These are phyloP conservation scores for Sicyos baderoa DNA, from an alignment of 306 rosid species.

Conservation along the genomic window DNA sequence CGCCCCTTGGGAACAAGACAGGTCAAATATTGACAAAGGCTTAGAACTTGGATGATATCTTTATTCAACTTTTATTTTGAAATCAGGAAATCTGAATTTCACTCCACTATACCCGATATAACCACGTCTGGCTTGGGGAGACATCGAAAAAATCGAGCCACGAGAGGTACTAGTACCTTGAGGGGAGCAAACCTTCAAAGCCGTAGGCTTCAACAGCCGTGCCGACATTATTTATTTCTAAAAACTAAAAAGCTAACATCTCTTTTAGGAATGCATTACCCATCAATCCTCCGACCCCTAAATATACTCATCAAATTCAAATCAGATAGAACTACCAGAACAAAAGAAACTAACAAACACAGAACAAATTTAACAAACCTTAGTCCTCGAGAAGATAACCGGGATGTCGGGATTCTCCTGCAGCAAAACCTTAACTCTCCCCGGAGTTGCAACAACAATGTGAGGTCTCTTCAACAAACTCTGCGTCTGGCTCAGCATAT, in stretches of 20 bases:
- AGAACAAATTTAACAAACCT: constrained; percentile 31
- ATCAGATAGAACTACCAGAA: neutral
- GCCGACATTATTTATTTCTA: no score
- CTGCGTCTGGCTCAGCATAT: constrained; percentile 53
- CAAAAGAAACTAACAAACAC: neutral
- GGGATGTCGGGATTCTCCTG: constrained; percentile 57
- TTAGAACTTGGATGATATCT: neutral
- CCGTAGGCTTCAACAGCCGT: no score
- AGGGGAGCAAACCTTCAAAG: no score
- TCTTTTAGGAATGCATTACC: neutral
- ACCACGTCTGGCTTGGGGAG: no score
- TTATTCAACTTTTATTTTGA: no score
- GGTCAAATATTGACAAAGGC: neutral
- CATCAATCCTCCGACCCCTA: neutral
- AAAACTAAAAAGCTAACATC: no score
- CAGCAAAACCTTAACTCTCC: constrained; percentile 66
- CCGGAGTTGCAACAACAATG: constrained; percentile 76
- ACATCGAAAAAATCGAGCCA: no score
- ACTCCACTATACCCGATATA: no score
- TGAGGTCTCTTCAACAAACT: constrained; percentile 60
- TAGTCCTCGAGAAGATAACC: constrained; percentile 50
- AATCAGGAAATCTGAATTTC: no score
- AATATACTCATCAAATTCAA: constrained; percentile 5
- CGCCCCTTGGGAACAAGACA: no score
- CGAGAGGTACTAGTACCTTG: no score